Evolutionary conservation across 805 yeast species (phyloP).

Genomic region (Helenozyma baotianmanensis): DNA sequence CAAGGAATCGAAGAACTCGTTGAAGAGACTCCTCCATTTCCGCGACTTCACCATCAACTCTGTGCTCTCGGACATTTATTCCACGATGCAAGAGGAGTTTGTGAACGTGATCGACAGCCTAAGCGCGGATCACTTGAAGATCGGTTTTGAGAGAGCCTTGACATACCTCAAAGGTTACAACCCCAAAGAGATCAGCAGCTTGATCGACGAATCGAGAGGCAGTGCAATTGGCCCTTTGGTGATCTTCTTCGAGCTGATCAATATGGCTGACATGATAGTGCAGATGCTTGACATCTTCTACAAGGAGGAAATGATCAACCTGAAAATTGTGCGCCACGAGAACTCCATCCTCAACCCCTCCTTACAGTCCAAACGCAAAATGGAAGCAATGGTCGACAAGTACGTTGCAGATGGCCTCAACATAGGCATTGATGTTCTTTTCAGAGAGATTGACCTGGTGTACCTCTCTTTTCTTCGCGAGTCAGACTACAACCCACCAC

Average conservation of each 20-base stretch:
- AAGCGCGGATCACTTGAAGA: conserved; percentile 70
- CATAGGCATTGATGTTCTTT: conserved; percentile 84
- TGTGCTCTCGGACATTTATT: conserved; percentile 27
- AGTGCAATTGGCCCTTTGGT: conserved; percentile 75
- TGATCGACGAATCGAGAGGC: conserved; percentile 19
- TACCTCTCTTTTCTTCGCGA: conserved; percentile 53
- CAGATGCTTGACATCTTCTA: conserved; percentile 91
- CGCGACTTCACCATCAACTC: conserved; percentile 31
- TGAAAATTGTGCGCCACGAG: conserved; percentile 60
- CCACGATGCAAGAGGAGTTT: conserved; percentile 58
- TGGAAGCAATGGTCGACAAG: conserved; percentile 79
- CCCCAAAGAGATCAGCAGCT: conserved; percentile 41
- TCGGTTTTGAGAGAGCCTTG: conserved; percentile 82
- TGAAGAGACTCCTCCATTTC: conserved; percentile 48
- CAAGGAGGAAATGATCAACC: conserved; percentile 68
- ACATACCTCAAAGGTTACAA: conserved; percentile 64
- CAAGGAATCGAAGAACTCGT: conserved; percentile 60
- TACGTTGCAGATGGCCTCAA: conserved; percentile 91
- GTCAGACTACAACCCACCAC: conserved; percentile 56
- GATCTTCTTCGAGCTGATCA: conserved; percentile 84
- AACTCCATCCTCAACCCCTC: conserved; percentile 75
- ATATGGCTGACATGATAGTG: conserved; percentile 85
- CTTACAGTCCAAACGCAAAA: conserved; percentile 70
- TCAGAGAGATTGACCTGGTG: conserved; percentile 70
- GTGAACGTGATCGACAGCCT: conserved; percentile 58